These are phyloP conservation scores for Rhodotorula paludigena DNA, from an alignment of 768 basidiomycete species.

Conservation along the genomic window DNA sequence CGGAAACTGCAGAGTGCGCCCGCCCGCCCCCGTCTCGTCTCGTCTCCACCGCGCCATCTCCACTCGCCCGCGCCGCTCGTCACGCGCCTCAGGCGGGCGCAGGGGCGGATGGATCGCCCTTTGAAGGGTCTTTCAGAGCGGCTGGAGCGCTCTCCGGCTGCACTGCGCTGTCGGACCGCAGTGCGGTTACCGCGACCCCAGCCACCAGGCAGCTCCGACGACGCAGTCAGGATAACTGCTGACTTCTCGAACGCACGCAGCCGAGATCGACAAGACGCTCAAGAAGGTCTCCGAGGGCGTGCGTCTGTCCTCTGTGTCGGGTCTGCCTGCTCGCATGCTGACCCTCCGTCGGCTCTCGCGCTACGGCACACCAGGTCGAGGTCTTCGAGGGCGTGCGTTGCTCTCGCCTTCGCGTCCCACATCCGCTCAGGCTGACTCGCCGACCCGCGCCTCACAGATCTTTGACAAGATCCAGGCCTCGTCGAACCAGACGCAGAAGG, in stretches of 20 bases:
- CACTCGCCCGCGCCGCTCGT: neutral
- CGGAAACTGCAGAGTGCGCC: slow-evolving; percentile 76
- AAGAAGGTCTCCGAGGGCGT: slow-evolving; percentile 93
- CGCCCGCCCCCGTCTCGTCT: neutral
- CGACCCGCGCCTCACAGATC: slow-evolving; percentile 52
- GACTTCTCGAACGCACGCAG: slow-evolving; percentile 50
- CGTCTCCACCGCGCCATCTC: slow-evolving; percentile 6
- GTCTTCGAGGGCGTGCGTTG: slow-evolving; percentile 45
- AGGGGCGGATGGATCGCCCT: neutral
- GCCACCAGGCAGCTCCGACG: neutral
- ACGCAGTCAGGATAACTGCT: neutral
- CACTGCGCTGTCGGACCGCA: too few species aligned
- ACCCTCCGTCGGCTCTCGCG: neutral
- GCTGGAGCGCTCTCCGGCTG: too few species aligned
- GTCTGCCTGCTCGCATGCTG: neutral
- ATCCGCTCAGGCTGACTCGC: neutral
- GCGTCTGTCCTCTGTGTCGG: neutral
- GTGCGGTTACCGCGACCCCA: neutral
- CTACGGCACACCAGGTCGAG: slow-evolving; percentile 38
- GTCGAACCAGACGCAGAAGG: slow-evolving; percentile 94
- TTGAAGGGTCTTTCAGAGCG: neutral
- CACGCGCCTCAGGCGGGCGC: neutral
- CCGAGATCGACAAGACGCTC: slow-evolving; percentile 96
- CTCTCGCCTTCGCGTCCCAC: neutral
- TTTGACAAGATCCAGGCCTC: slow-evolving; percentile 98